A percentile compares a stretch with the other conserved stretches of the same genome.
These are phyloP conservation scores for Cytospora mali DNA, from an alignment of 2,329 filamentous ascomycete species.

Conservation along the genomic window DNA sequence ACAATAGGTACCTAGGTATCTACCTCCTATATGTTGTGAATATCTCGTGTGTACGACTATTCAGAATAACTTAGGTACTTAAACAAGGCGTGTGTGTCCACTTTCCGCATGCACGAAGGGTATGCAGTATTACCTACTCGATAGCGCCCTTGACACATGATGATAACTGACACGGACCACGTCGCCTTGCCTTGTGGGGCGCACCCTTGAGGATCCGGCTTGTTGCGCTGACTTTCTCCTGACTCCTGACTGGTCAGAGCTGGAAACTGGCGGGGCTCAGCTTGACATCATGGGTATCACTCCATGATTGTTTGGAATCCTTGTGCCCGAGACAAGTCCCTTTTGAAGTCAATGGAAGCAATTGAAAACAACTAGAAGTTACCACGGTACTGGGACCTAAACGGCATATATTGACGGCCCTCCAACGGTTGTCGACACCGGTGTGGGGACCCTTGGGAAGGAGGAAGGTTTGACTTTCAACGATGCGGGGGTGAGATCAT, in stretches of 20 bases:
- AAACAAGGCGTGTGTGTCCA: too few species aligned
- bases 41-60: too few species aligned
- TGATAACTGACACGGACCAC: background rate
- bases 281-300: background rate
- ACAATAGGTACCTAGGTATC: too few species aligned
- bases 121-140: too few species aligned
- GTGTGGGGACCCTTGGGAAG: too few species aligned
- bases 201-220: background rate
- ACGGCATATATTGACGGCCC: background rate
- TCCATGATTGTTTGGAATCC: background rate
- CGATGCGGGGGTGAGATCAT: constrained; percentile 1
- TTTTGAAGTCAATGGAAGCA: background rate
- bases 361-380: background rate
- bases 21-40: too few species aligned
- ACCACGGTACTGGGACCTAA: background rate
- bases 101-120: too few species aligned
- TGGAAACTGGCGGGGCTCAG: background rate
- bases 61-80: too few species aligned
- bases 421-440: too few species aligned
- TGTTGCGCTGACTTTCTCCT: background rate
- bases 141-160: background rate
- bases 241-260: background rate
- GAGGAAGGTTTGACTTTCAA: background rate
- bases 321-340: background rate
- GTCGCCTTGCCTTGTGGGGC: background rate